These are phyloP conservation scores for Diplotaxis tenuifolia DNA, from an alignment of 345 rosid genomes.

Conservation along the genomic window DNA sequence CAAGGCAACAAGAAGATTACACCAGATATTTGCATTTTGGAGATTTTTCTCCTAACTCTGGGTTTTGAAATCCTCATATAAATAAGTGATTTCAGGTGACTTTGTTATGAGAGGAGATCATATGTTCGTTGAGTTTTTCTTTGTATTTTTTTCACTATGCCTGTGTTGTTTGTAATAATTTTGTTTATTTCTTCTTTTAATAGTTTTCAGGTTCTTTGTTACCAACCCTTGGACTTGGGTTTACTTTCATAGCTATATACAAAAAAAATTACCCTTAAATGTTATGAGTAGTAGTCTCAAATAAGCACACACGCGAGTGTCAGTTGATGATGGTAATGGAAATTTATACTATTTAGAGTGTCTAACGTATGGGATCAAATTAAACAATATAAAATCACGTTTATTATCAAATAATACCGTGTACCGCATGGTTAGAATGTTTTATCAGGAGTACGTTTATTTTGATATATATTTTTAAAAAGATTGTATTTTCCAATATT, in stretches of 20 bases:
- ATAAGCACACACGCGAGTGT: neutral
- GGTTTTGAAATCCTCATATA: conserved; percentile 22
- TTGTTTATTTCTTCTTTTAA: conserved; percentile 26
- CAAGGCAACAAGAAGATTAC: conserved; percentile 31
- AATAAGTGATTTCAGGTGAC: conserved; percentile 14
- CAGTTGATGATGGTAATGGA: neutral
- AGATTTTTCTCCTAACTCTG: conserved; percentile 32
- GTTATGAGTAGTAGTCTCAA: neutral
- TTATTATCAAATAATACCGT: neutral
- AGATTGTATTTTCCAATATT: neutral
- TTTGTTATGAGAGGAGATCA: conserved; percentile 15
- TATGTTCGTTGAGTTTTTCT: conserved; percentile 24
- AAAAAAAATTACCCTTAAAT: neutral
- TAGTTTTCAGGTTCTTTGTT: neutral
- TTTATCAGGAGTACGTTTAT: neutral
- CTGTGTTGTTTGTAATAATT: conserved; percentile 29
- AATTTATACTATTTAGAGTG: neutral
- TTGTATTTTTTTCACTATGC: conserved; percentile 13
- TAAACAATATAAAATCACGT: neutral
- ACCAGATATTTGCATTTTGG: conserved; percentile 35
- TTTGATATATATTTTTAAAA: neutral
- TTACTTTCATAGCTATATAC: neutral
- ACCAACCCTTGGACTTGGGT: neutral
- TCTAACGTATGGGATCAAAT: neutral
- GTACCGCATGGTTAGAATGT: neutral